Percentiles rank a stretch among this genome's conserved stretches.
These are phyloP conservation scores for Heracleum sosnowskyi DNA, from an alignment of 129 eudicot genomes.

Conservation along the genomic window DNA sequence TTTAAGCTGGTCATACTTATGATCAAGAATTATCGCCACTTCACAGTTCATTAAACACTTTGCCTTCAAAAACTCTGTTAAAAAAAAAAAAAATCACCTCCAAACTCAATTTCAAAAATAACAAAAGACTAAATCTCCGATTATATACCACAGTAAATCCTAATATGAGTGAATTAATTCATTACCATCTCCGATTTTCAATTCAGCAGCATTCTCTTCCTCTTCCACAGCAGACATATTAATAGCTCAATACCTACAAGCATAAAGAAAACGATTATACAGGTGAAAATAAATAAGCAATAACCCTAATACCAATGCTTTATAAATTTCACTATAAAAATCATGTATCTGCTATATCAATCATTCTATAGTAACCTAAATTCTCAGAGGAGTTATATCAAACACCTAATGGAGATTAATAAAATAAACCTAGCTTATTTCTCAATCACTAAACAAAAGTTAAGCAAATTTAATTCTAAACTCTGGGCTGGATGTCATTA, in stretches of 20 bases:
- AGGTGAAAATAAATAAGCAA: too few relatives aligned
- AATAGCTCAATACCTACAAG: background rate
- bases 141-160: too few relatives aligned
- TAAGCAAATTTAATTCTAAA: background rate
- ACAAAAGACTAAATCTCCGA: background rate
- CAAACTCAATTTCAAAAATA: background rate
- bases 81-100: background rate
- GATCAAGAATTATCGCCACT: constrained; percentile 88
- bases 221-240: constrained; percentile 84
- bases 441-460: background rate
- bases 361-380: background rate
- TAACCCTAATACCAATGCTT: background rate
- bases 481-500: background rate
- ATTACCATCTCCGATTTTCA: constrained; percentile 89
- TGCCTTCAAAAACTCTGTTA: constrained; percentile 87
- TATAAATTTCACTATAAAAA: too few relatives aligned
- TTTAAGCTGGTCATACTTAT: constrained; percentile 81
- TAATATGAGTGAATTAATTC: background rate
- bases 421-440: background rate
- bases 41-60: constrained; percentile 96
- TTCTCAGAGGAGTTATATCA: background rate
- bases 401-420: background rate
- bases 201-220: constrained; percentile 97
- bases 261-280: too few relatives aligned
- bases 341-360: background rate